A percentile compares a stretch with the other conserved stretches of the same genome.
Conservation (phyloP, 2,329 filamentous ascomycete genomes). For the Penicillium sp. region DNA sequence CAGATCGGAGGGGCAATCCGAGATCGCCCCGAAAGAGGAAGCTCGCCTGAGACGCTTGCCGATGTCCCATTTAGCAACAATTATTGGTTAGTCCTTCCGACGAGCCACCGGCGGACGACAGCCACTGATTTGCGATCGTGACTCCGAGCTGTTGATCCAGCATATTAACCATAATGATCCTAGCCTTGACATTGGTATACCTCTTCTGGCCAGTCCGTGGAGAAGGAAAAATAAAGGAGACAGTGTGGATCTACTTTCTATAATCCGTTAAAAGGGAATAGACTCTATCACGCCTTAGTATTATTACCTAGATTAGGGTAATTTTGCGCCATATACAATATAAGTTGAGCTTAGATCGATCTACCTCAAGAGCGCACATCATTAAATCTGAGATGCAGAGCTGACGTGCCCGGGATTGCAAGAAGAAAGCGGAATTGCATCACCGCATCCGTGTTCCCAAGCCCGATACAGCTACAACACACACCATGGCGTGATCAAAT, state of each 20-base stretch:
- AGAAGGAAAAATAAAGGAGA: neutral
- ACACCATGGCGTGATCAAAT: slow-evolving; percentile 9
- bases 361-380: neutral
- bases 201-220: neutral
- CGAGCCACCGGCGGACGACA: neutral
- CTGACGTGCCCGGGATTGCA: neutral
- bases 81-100: slow-evolving; percentile 18
- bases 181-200: neutral
- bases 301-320: neutral
- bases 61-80: neutral
- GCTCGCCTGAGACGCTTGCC: slow-evolving; percentile 16
- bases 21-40: slow-evolving; percentile 29
- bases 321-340: neutral
- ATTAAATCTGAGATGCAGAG: neutral
- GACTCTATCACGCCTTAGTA: neutral
- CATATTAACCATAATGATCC: neutral
- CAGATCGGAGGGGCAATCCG: slow-evolving; percentile 17
- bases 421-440: slow-evolving; percentile 2
- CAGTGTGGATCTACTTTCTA: neutral
- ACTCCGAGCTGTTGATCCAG: neutral
- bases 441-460: neutral
- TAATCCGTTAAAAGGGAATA: neutral
- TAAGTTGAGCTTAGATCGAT: neutral
- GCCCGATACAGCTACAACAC: neutral
- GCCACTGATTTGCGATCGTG: slow-evolving; percentile 9